These are phyloP conservation scores for Elsinoe australis DNA, from an alignment of 2,329 filamentous ascomycete genomes.

Conservation along the genomic window DNA sequence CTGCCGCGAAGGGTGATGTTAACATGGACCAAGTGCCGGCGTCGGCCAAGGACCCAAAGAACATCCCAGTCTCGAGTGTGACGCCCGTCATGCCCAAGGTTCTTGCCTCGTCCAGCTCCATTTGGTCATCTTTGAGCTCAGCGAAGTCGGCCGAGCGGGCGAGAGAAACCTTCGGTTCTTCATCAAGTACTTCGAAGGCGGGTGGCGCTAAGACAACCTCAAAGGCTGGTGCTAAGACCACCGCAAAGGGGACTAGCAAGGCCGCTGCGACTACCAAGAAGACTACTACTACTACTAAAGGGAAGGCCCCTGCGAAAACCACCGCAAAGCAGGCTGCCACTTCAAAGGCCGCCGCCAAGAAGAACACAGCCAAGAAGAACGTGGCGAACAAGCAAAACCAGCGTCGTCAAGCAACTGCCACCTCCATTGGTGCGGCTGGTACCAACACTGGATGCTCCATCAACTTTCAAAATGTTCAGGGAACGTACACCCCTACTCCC, in stretches of 20 bases:
- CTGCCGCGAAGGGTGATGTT: not conserved
- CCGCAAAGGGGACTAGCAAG: not conserved
- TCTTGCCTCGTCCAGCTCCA: not conserved
- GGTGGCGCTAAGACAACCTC: not conserved
- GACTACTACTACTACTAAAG: conserved; percentile 3
- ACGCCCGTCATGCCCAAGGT: not conserved
- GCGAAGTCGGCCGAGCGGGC: not conserved
- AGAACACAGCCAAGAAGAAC: not conserved
- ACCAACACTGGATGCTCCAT: conserved; percentile 7
- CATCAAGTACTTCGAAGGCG: not conserved
- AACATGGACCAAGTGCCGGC: conserved; percentile 7
- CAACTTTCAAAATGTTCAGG: conserved; percentile 15
- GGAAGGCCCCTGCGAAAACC: conserved; percentile 3
- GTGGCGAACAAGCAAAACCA: not conserved
- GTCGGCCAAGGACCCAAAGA: not conserved
- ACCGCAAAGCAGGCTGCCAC: not conserved
- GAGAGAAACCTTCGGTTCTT: not conserved
- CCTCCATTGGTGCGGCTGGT: not conserved
- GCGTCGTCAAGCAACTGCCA: not conserved
- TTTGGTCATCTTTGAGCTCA: conserved; percentile 6
- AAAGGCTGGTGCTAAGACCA: not conserved
- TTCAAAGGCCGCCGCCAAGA: not conserved
- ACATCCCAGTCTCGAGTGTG: not conserved
- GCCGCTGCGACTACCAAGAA: conserved; percentile 7
- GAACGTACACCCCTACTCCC: conserved; percentile 12